Evolutionary conservation across 257 asterid genomes (phyloP).

Genomic region (Solanum rostratum): DNA sequence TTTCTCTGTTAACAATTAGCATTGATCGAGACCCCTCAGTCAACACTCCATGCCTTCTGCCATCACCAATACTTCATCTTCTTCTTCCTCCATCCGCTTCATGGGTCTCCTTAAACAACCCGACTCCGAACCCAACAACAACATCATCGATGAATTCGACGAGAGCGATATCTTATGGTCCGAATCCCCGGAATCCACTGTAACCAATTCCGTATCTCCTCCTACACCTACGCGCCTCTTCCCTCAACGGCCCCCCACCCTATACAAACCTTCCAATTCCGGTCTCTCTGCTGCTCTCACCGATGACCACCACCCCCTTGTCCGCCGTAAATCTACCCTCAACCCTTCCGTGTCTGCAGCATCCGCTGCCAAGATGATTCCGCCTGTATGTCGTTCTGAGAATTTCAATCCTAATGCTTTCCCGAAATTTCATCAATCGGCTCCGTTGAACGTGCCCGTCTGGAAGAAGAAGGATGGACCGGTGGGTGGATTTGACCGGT

Average conservation of each 20-base stretch:
- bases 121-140: slow-evolving; percentile 13
- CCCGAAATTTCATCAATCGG: slow-evolving; percentile 50
- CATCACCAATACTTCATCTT: slow-evolving; percentile 12
- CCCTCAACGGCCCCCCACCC: not conserved
- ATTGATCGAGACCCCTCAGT: not conserved
- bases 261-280: slow-evolving; percentile 16
- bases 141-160: slow-evolving; percentile 41
- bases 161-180: slow-evolving; percentile 87
- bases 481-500: slow-evolving; percentile 8
- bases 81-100: slow-evolving; percentile 43
- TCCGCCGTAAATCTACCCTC: slow-evolving; percentile 42
- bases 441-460: slow-evolving; percentile 68
- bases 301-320: slow-evolving; percentile 27
- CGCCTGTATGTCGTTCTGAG: slow-evolving; percentile 25
- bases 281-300: slow-evolving; percentile 68
- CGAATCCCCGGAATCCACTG: slow-evolving; percentile 29
- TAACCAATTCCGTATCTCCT: slow-evolving; percentile 15
- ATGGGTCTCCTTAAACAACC: slow-evolving; percentile 29
- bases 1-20: not conserved
- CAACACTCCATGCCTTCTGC: slow-evolving; percentile 34
- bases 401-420: slow-evolving; percentile 8
- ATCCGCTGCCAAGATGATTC: slow-evolving; percentile 17
- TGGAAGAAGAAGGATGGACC: slow-evolving; percentile 36
- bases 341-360: slow-evolving; percentile 23
- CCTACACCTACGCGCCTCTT: slow-evolving; percentile 6